Evolutionary conservation across 1,284 basidiomycete species (phyloP).

Genomic region (Ustilago xerochloae): DNA sequence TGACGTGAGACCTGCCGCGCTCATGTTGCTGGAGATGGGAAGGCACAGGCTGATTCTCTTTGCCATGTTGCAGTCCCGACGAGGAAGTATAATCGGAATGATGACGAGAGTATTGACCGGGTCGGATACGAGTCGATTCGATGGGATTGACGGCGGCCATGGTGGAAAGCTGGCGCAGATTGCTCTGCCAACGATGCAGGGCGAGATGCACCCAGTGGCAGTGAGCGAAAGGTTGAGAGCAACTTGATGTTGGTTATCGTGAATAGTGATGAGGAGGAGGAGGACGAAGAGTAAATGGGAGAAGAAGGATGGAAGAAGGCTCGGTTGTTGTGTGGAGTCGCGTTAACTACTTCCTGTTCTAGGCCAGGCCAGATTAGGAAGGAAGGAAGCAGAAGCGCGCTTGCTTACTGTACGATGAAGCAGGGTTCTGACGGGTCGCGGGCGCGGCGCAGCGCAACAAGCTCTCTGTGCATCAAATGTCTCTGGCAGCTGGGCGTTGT

Average conservation of each 20-base stretch:
- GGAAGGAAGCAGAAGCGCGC: background rate
- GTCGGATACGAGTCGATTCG: constrained; percentile 34
- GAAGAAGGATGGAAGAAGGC: background rate
- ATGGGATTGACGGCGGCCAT: constrained; percentile 30
- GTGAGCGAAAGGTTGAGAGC: background rate
- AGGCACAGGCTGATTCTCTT: constrained; percentile 42
- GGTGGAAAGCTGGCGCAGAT: constrained; percentile 7
- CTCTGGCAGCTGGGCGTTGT: constrained; percentile 9
- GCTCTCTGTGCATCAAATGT: constrained; percentile 26
- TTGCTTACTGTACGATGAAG: constrained; percentile 2
- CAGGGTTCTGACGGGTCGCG: constrained; percentile 13
- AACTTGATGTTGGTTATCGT: background rate
- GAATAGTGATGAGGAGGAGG: background rate
- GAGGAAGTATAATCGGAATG: constrained; percentile 10
- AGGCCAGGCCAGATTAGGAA: constrained; percentile 28
- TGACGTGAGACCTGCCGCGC: constrained; percentile 1
- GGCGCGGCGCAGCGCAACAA: constrained; percentile 41
- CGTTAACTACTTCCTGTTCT: background rate
- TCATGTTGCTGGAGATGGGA: constrained; percentile 1
- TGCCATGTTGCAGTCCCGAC: constrained; percentile 12
- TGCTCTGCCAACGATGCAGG: constrained; percentile 10
- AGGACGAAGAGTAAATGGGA: constrained; percentile 1
- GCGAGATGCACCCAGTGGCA: background rate
- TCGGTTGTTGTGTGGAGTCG: constrained; percentile 12
- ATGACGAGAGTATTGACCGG: constrained; percentile 48